Conservation (phyloP, 768 basidiomycete species). For the Boletus rubescentipes region DNA sequence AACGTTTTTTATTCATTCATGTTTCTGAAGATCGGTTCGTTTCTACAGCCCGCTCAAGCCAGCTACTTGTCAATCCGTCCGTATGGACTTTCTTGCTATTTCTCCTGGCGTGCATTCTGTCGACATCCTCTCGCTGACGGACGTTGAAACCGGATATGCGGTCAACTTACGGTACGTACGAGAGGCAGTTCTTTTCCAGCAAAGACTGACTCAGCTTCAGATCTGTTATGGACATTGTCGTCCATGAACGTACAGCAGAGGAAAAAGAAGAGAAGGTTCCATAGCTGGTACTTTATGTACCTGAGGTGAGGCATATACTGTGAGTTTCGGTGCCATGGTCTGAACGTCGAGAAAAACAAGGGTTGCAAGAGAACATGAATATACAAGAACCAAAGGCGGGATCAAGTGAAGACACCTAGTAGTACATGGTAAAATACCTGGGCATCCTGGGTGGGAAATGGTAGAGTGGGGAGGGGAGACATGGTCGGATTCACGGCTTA, state of each 20-base stretch:
- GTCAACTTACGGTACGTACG: constrained; percentile 66
- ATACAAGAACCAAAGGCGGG: constrained; percentile 22
- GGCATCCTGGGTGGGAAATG: constrained; percentile 8
- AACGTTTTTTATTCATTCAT: neutral
- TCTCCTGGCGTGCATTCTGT: constrained; percentile 78
- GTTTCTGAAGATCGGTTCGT: neutral
- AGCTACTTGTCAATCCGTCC: constrained; percentile 79
- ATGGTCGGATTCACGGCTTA: neutral
- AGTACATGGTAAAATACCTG: constrained; percentile 18
- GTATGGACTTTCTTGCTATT: constrained; percentile 83
- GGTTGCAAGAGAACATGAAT: constrained; percentile 20
- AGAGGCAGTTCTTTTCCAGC: neutral
- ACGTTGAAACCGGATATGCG: constrained; percentile 68
- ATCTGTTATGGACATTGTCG: constrained; percentile 73
- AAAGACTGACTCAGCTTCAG: constrained; percentile 35
- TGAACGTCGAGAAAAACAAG: constrained; percentile 1
- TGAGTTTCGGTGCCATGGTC: neutral
- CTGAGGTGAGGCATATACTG: constrained; percentile 7
- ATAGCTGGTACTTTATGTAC: constrained; percentile 16
- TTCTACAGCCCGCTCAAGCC: constrained; percentile 68
- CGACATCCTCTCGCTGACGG: constrained; percentile 68
- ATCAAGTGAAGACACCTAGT: constrained; percentile 16
- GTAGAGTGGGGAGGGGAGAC: neutral
- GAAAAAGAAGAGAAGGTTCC: constrained; percentile 1
- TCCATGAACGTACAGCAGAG: constrained; percentile 49